Conservation (phyloP, 495 filamentous ascomycete species). For the Xylaria palmicola region DNA sequence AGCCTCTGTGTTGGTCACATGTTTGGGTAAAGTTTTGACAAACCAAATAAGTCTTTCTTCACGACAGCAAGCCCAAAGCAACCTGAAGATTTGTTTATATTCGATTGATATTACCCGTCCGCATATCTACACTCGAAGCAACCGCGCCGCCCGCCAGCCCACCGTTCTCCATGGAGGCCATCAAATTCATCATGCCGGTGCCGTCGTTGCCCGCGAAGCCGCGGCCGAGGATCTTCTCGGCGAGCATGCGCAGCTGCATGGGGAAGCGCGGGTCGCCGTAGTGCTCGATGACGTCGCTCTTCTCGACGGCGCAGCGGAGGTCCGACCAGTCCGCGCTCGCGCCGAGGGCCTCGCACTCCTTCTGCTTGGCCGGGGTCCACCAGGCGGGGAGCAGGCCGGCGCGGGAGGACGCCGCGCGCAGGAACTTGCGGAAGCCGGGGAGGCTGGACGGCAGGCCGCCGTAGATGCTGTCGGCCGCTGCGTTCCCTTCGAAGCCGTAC, state of each 20-base stretch:
- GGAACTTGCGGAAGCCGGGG: constrained; percentile 19
- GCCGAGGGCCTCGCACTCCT: constrained; percentile 28
- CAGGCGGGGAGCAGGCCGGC: constrained; percentile 39
- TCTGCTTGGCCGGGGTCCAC: constrained; percentile 39
- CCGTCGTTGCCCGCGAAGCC: neutral
- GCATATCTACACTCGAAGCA: no score
- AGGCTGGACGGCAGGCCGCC: constrained; percentile 22
- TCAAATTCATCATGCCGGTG: neutral
- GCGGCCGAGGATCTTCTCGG: constrained; percentile 17
- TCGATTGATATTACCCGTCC: no score
- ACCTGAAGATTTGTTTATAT: no score
- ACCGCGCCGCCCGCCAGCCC: no score
- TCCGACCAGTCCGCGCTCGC: constrained; percentile 22
- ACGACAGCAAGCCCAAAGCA: no score
- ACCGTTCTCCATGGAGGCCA: constrained; percentile 2
- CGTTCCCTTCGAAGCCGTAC: constrained; percentile 21
- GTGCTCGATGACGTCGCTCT: constrained; percentile 37
- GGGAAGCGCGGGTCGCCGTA: constrained; percentile 40
- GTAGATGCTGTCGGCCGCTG: constrained; percentile 29
- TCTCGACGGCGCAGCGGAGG: constrained; percentile 27
- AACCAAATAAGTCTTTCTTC: no score
- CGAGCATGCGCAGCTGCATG: constrained; percentile 44
- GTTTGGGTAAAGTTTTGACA: no score
- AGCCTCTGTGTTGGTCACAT: no score
- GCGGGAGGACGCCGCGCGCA: constrained; percentile 8